Base-by-base conservation (phyloP, 2,329 filamentous ascomycete genomes). In the Didymella sp. region DNA sequence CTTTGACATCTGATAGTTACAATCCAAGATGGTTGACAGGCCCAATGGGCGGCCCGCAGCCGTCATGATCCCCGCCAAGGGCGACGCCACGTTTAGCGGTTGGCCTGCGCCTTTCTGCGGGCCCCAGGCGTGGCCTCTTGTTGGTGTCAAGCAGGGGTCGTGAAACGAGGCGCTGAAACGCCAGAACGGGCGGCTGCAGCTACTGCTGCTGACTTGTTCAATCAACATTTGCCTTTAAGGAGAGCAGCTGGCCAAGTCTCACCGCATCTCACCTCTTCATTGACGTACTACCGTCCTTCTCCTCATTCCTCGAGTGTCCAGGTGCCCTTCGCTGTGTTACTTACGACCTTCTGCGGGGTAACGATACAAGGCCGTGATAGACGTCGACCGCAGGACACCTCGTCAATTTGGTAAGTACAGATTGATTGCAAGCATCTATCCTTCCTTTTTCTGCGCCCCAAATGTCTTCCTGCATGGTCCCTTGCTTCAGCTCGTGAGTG, bases 91-190 rank as follows among this genome's bases (percentile, higher is more conserved):
- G 41, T 38, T 49, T 28, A 44, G 28, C 33, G 35, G 40, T 58
- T 61, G 54, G 43, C 54, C 19, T 51, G 47, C 46, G 42, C 42
- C 53, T 11, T 42, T 42, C 19, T 38, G 54, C 49, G 54, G 54
- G 69, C 69, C 63, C 64, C 56, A 62, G 66, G 64, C 64, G 48
- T 55, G 31, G 59, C 61, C 58, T 63, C 57, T 61, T 56, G 58
- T 62, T 58, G 62, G 71, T 70, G 68, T 70, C 66, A 68, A 68
- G 71, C 73, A 64, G 68, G 71, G 72, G 67, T 67, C 51, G 56
- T 74, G 72, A 73, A 75, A 74, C 71, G 64, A 66, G 46, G 64
- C 62, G 55, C 62, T 75, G 72, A 73, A 73, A 74, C 72, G 57
- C 62, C 63, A 60, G 53, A 64, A 62, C 72, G 64, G 70, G 71